These are phyloP conservation scores for Irpex sp. DNA, from an alignment of 1,284 basidiomycete species.

Conservation along the genomic window DNA sequence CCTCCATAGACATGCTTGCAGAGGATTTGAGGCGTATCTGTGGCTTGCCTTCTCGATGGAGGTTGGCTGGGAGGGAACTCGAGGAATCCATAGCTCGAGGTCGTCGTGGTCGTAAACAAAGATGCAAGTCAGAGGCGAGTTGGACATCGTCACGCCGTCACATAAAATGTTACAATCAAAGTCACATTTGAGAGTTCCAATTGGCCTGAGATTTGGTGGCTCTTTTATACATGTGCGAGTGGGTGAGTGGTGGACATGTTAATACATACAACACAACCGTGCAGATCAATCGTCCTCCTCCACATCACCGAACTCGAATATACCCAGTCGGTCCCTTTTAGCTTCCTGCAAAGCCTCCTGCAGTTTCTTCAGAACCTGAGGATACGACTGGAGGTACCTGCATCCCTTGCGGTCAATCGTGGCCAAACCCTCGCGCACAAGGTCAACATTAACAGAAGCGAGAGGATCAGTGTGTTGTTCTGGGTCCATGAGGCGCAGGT, in stretches of 20 bases:
- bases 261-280: not conserved
- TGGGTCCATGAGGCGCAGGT: constrained; percentile 85
- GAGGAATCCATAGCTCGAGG: constrained; percentile 1
- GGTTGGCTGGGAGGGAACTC: constrained; percentile 1
- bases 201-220: not conserved
- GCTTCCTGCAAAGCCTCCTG: constrained; percentile 60
- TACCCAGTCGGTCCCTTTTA: constrained; percentile 75
- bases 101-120: not conserved
- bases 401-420: constrained; percentile 76
- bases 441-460: constrained; percentile 82
- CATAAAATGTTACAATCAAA: not conserved
- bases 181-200: not conserved
- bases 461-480: constrained; percentile 57
- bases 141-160: not conserved
- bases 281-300: constrained; percentile 59
- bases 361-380: constrained; percentile 65
- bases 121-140: not conserved
- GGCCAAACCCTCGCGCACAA: constrained; percentile 78
- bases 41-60: not conserved
- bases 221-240: not conserved
- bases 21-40: constrained; percentile 1
- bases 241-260: not conserved
- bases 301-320: constrained; percentile 86
- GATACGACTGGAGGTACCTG: constrained; percentile 71
- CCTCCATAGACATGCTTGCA: constrained; percentile 1